These are phyloP conservation scores for Conoideocrella luteorostrata DNA, from an alignment of 2,329 filamentous ascomycete genomes.

Conservation along the genomic window DNA sequence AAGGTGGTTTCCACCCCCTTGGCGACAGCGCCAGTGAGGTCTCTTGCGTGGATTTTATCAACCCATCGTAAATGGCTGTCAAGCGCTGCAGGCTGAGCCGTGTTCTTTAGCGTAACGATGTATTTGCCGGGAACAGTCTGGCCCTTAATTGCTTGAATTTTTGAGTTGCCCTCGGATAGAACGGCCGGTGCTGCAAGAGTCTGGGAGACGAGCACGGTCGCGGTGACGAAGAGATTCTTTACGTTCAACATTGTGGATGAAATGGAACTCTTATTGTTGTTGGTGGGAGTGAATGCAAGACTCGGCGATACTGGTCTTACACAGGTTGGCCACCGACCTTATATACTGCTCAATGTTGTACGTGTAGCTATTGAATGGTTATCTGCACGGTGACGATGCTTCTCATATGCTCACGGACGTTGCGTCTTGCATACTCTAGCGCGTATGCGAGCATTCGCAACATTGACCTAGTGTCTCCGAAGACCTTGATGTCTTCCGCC, in stretches of 20 bases:
- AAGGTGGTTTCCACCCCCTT: conserved; percentile 26
- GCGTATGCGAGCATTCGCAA: too few relatives aligned
- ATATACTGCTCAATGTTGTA: too few relatives aligned
- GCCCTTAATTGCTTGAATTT: conserved; percentile 5
- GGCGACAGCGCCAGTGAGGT: conserved; percentile 40
- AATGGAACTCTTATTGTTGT: conserved; percentile 5
- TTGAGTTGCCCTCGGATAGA: conserved; percentile 8
- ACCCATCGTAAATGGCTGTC: conserved; percentile 42
- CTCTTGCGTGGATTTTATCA: conserved; percentile 47
- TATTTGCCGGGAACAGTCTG: conserved; percentile 38
- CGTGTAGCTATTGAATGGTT: too few relatives aligned
- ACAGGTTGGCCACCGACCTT: too few relatives aligned
- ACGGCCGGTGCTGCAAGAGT: conserved; percentile 16
- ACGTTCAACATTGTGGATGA: conserved; percentile 23
- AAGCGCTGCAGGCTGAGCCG: conserved; percentile 37
- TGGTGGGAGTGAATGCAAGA: too few relatives aligned
- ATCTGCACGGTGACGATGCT: too few relatives aligned
- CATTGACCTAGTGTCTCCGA: too few relatives aligned
- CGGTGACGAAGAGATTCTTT: conserved; percentile 19
- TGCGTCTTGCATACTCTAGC: too few relatives aligned
- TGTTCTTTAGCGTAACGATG: conserved; percentile 56
- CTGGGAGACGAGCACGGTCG: conserved; percentile 18
- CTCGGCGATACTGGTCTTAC: too few relatives aligned
- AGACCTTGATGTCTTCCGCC: too few relatives aligned
- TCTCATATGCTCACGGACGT: too few relatives aligned